Base-by-base conservation (phyloP, 306 rosid genomes). In the Trifolium subterraneum region DNA sequence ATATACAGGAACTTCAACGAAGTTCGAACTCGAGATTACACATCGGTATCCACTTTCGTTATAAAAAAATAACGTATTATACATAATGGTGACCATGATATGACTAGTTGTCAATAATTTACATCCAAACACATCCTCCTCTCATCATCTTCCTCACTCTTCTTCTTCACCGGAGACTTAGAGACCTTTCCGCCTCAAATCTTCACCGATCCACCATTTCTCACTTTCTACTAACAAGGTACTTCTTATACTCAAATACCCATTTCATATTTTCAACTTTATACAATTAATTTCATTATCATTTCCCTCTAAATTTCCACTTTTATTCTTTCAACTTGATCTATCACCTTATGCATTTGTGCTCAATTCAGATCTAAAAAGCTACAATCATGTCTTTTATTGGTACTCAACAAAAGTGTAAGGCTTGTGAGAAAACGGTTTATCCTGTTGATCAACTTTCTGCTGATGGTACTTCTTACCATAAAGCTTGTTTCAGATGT, bases 401-500 rank as follows among this genome's bases (percentile, higher is more conserved):
- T 79, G 97, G 98, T 55, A 93, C 98, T 47, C 97, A 88, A 77
- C 93, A 86, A 48, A 93, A 93, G 81, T 93, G 98, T 88, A 90
- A 93, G 90, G 97, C 96, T 61, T 93, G 98, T 67, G 89, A 85
- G 82, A 93, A 93, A 87, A 93, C 97, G 25, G 98, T 93, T 13
- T 93, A 93, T 61, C 98, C 97, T 0, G 96, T 93, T 50, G 98
- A 93, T 85, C 91, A 90, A 83, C 85, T 93, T 44, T 93, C 97
- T 13, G 97, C 93, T 15, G 98, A 93, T 90, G 98, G 97, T 42
- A 51, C 90, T 83, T 72, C 88, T 73, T 93, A 88, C 64, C 98
- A 93, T 50, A 93, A 93, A 85, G 87, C 94, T 76, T 93, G 98
- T 85, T 93, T 93, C 86, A 91, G 94, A 72, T 91, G 98, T 83